Conservation (phyloP, 192 early-diverging fungal species). For the Diversispora eburnea region DNA sequence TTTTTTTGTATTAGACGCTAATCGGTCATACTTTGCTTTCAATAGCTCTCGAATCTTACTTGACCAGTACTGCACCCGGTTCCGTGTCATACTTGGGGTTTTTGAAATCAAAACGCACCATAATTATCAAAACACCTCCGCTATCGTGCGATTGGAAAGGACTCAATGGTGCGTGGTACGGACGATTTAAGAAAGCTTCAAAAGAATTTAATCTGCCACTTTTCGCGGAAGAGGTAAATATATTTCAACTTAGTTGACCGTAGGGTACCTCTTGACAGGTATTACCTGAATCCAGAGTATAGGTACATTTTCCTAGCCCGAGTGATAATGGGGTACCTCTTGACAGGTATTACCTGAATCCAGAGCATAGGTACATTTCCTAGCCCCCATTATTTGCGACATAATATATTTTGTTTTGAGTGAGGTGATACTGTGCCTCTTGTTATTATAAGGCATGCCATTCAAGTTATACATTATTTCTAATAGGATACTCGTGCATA, state of each 20-base stretch:
- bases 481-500: conserved; percentile 1
- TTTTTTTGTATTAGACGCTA: no score
- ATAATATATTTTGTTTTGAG: conserved; percentile 21
- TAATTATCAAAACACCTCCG: background rate
- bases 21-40: no score
- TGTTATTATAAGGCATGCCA: background rate
- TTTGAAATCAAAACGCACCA: background rate
- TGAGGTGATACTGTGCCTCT: conserved; percentile 9
- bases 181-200: background rate
- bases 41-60: background rate
- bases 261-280: conserved; percentile 18
- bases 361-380: conserved; percentile 18
- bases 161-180: conserved; percentile 6
- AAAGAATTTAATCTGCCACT: background rate
- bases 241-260: background rate
- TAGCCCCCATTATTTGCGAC: conserved; percentile 18
- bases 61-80: background rate
- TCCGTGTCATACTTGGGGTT: background rate
- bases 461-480: background rate
- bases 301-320: conserved; percentile 21
- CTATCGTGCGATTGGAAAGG: background rate
- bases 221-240: conserved; percentile 19
- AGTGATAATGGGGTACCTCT: conserved; percentile 2
- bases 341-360: conserved; percentile 23
- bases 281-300: conserved; percentile 22